A percentile compares a stretch with the other conserved stretches of the same genome.
phyloP scores from a whole-genome alignment of 176 grass and related monocot species.

The Oryza nivara region DNA sequence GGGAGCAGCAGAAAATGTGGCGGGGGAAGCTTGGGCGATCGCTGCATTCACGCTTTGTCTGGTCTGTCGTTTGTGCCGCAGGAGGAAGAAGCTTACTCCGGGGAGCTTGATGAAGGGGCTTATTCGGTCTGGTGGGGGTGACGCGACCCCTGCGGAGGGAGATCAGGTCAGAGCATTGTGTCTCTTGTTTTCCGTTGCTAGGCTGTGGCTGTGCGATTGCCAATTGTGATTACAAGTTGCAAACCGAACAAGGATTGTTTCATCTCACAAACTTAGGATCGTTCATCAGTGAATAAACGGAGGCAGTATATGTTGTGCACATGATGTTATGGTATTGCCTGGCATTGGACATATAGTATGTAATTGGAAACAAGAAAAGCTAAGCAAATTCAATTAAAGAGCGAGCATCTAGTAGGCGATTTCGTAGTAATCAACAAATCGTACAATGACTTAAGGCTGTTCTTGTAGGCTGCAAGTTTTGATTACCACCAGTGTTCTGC shows the following conservation, averaged over 20 bases:
- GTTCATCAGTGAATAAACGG: background rate
- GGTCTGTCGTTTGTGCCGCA: slow-evolving; percentile 21
- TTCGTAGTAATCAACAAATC: background rate
- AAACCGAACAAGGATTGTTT: background rate
- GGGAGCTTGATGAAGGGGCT: slow-evolving; percentile 95
- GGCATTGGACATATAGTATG: background rate
- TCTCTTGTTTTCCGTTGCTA: background rate
- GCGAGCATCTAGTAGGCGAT: background rate
- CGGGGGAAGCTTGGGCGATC: background rate
- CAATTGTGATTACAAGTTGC: background rate
- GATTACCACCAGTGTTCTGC: background rate
- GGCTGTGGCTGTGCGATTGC: background rate
- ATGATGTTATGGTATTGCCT: background rate
- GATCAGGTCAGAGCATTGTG: slow-evolving; percentile 63
- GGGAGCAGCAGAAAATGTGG: background rate
- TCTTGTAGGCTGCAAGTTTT: background rate
- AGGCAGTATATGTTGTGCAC: background rate
- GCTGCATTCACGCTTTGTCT: background rate
- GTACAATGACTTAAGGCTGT: background rate
- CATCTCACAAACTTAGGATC: background rate
- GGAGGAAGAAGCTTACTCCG: slow-evolving; percentile 84
- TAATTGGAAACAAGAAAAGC: background rate
- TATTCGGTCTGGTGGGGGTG: slow-evolving; percentile 65
- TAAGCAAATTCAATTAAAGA: background rate
- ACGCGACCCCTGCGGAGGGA: slow-evolving; percentile 64